These are phyloP conservation scores for Ustilaginoidea virens DNA, from an alignment of 2,329 filamentous ascomycete species.

Conservation along the genomic window DNA sequence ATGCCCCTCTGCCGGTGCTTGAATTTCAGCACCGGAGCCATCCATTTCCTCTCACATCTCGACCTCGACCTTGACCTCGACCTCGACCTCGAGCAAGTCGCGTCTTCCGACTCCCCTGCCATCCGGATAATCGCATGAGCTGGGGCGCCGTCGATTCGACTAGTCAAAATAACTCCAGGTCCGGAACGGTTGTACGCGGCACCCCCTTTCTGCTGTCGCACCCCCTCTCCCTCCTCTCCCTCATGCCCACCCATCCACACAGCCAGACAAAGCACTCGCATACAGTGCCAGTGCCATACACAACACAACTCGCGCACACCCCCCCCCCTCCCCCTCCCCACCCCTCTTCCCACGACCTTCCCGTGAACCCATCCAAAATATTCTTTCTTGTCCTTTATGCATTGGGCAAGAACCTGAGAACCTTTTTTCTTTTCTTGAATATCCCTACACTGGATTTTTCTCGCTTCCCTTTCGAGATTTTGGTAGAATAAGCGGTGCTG, in stretches of 20 bases:
- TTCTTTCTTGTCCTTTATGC: constrained; percentile 21
- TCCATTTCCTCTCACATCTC: not conserved
- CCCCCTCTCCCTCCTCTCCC: not conserved
- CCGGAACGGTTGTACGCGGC: constrained; percentile 13
- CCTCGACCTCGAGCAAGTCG: not conserved
- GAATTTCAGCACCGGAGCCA: too few relatives aligned
- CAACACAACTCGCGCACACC: constrained; percentile 9
- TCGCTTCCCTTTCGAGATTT: too few relatives aligned
- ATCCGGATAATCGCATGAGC: constrained; percentile 17
- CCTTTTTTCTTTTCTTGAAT: constrained; percentile 7
- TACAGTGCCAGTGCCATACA: not conserved
- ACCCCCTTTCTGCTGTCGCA: not conserved
- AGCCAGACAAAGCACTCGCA: constrained; percentile 3
- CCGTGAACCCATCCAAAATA: constrained; percentile 19
- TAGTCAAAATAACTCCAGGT: constrained; percentile 9
- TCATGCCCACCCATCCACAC: constrained; percentile 2
- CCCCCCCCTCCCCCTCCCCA: constrained; percentile 5
- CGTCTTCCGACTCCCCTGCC: constrained; percentile 5
- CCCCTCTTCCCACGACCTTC: constrained; percentile 6
- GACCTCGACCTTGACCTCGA: not conserved
- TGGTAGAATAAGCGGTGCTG: constrained; percentile 6
- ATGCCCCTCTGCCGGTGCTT: too few relatives aligned
- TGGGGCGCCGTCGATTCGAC: constrained; percentile 14
- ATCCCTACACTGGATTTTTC: too few relatives aligned
- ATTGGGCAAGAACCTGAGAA: constrained; percentile 6